Percentiles rank a stretch among this genome's conserved stretches.
Conservation (phyloP, 441 rosid genomes). For the Erodium texanum region DNA sequence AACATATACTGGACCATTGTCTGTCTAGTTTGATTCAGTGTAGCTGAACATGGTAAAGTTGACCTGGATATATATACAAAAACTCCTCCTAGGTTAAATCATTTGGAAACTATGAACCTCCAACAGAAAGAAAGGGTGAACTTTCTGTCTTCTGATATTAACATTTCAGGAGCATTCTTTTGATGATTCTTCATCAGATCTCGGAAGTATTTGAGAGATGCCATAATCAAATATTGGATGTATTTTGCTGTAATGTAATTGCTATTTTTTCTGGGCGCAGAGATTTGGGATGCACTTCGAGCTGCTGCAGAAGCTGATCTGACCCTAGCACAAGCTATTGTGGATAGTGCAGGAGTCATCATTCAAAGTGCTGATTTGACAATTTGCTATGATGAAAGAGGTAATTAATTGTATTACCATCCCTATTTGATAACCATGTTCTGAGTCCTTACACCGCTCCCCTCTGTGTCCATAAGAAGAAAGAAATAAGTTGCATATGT, state of each 20-base stretch:
- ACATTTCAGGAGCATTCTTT: neutral
- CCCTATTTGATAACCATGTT: too few relatives aligned
- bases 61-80: neutral
- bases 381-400: conserved; percentile 80
- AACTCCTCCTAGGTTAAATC: neutral
- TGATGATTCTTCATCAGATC: neutral
- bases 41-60: neutral
- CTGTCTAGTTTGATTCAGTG: neutral
- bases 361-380: conserved; percentile 70
- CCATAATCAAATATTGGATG: neutral
- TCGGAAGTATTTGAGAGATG: neutral
- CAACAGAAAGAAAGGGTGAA: neutral
- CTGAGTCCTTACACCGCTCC: too few relatives aligned
- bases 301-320: conserved; percentile 74
- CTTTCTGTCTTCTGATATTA: neutral
- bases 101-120: neutral
- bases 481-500: too few relatives aligned
- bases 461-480: too few relatives aligned
- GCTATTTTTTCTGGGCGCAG: conserved; percentile 24
- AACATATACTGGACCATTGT: neutral
- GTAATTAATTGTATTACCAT: conserved; percentile 29
- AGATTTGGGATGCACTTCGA: conserved; percentile 88
- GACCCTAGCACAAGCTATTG: conserved; percentile 64
- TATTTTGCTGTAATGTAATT: neutral
- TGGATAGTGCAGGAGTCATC: conserved; percentile 80